Base-by-base conservation (phyloP, 2,329 filamentous ascomycete species). In the Boeremia exigua region DNA sequence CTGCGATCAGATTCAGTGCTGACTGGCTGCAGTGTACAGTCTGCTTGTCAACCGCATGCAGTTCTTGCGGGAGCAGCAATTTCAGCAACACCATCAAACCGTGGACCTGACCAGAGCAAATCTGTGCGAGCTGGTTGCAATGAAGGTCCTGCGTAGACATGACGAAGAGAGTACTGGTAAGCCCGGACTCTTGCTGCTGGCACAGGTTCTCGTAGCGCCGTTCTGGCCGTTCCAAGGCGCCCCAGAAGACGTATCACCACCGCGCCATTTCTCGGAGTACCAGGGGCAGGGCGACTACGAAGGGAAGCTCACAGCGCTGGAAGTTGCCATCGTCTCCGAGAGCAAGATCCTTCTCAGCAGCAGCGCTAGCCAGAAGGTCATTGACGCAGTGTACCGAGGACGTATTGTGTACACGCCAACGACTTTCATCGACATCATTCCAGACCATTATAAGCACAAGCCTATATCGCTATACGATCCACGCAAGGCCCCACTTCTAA, bases 141-240 rank as follows among this genome's bases (percentile, higher is more conserved):
- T 86, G 54, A 87, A 91, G 56, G 88, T 96, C 40, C 78, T 95
- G 49, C 83, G 91, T 32, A 87, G 89, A 48, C 92, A 91, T 67
- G 88, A 90, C 63, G 91, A 95, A 76, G 88, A 92, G 64, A 86
- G 90, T 55, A 84, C 86, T 12, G 90, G 89, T 5, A 80, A 86
- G 0, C 81, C 87, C 25, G 90, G 90, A 1, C 81, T 95, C 11
- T 79, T 95, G 4, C 79, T 91, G 19, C 81, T 95, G 6, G 86
- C 91, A 6, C 90, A 93, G 64, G 88, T 95, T 29, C 83, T 95
- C 17, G 89, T 96, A 12, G 89, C 90, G 14, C 89, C 90, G 12
- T 95, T 96, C 66, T 88, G 92, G 66, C 91, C 91, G 1, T 95
- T 95, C 66, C 91, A 95, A 75, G 91, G 91, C 62, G 90, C 90